Evolutionary conservation across 2,329 filamentous ascomycete species (phyloP), one percentile per base, ranked within the genome.

Genomic region (Passalora sequoiae): DNA sequence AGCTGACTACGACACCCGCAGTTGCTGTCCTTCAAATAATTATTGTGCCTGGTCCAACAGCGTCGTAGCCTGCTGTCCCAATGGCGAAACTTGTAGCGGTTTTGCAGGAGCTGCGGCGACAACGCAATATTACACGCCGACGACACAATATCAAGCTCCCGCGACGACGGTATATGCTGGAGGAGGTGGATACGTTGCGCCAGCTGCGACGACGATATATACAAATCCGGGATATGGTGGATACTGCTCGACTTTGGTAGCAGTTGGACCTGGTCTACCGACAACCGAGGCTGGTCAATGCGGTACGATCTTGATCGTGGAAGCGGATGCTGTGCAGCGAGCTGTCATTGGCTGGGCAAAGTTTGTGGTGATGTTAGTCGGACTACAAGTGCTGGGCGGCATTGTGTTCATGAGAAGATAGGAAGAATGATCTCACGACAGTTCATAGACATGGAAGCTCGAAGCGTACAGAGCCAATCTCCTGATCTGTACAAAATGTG

Each of bases 231-330:
- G 53, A 2, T 55, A 58, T 30, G 51, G 46, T 15, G 48, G 51
- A n/a, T 66, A 64, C 38, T 66, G 63, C 43, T 60, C 54, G 13
- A 66, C 63, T 5, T 27, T 64, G 8, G 53, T 57, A n/a, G 61
- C 56, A 12, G 46, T 54, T 13, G 63, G 63, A 12, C 57, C 58
- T 2, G 55, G 54, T n/a, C 29, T 65, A 22, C 62, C 62, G 0
- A 64, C 62, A 1, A 62, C 61, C 4, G 49, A 54, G 28, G 44
- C 48, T 3, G 62, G 57, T 3, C 44, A 58, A 3, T 66, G 63
- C 43, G 63, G 63, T n/a, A 64, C 59, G n/a, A 61, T 64, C 19
- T 43, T 66, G 37, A 58, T 65, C 13, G 53, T 60, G 1, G 56
- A 53, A 38, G 49, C 56, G 3, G 40, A 50, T 31, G 50, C 44